Evolutionary conservation across 2,329 filamentous ascomycete species (phyloP), one percentile per base, ranked within the genome.

Genomic region (Cladophialophora carrionii): DNA sequence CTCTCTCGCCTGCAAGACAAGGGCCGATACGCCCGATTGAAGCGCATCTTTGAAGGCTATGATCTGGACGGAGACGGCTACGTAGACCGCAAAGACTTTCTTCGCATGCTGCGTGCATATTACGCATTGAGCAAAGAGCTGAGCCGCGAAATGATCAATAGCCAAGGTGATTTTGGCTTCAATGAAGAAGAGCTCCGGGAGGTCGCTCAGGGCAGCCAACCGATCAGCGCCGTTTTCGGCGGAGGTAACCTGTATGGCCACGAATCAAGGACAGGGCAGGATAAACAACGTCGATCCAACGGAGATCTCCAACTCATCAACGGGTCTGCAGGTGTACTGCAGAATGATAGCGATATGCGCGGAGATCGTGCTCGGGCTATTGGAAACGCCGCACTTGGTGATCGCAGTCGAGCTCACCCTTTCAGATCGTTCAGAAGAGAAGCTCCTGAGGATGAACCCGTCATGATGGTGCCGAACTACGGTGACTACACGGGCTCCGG

Each of bases 71-170:
- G 85, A 0, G 93, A 98, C 77, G 93, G 93, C 10, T 96, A 85
- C 71, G 89, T 98, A 49, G 88, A 89, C 72, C 85, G 95, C 17
- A 88, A 89, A 71, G 94, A 99, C 75, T 96, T 97, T 72, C 78
- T 98, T 34, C 88, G 93, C 62, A 90, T 99, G 78, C 96, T 98
- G 77, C 85, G 91, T 51, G 94, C 94, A 0, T 96, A 96, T 76
- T 98, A 96, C 76, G 88, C 91, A 1, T 85, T 97, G 8, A 95
- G 92, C 74, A 92, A 93, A 74, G 90, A 96, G 74, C 88, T 96
- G 77, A 92, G 95, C 66, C 87, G 87, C 65, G 94, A 98, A 70
- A 90, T 93, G 66, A 82, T 94, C 5, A 88, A 90, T 63, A 88
- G 87, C 1, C 83, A 92, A 68, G 90, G 93, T 72, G 90, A 93